Conservation (phyloP, 139 green algal species). For the Volvox reticuliferus region DNA sequence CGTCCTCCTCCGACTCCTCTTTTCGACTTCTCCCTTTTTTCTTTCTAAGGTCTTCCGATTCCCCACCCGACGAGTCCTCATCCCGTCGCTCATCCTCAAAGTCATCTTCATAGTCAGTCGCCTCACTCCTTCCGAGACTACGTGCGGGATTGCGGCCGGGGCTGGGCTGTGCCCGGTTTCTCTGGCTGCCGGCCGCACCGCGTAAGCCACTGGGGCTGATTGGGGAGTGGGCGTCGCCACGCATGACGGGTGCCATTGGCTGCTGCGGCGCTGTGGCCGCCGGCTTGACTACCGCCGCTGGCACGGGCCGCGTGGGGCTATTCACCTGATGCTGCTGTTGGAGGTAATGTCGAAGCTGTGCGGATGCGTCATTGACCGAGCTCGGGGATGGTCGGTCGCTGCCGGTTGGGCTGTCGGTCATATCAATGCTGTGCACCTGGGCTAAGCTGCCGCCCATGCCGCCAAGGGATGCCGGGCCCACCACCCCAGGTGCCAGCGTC, state of each 20-base stretch:
- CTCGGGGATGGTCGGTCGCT: background rate
- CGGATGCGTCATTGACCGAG: background rate
- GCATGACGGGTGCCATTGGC: background rate
- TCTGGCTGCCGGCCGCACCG: background rate
- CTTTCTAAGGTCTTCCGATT: background rate
- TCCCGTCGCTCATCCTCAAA: background rate
- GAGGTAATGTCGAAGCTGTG: background rate
- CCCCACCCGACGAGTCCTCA: background rate
- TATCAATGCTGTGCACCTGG: constrained; percentile 3
- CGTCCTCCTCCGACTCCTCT: background rate
- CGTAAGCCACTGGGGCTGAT: background rate
- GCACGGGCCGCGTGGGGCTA: background rate
- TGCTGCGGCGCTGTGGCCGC: background rate
- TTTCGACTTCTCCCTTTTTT: background rate
- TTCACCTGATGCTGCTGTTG: no score
- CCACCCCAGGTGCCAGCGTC: background rate
- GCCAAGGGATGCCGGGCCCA: background rate
- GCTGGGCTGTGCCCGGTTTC: background rate
- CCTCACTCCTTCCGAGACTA: background rate
- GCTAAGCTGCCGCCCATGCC: background rate
- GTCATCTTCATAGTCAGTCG: background rate
- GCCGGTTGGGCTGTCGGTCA: constrained; percentile 26
- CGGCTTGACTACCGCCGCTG: background rate
- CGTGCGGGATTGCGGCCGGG: no score
- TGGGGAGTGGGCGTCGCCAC: no score